These are phyloP conservation scores for Eucalyptus cladocalyx DNA, from an alignment of 345 rosid genomes.

Conservation along the genomic window DNA sequence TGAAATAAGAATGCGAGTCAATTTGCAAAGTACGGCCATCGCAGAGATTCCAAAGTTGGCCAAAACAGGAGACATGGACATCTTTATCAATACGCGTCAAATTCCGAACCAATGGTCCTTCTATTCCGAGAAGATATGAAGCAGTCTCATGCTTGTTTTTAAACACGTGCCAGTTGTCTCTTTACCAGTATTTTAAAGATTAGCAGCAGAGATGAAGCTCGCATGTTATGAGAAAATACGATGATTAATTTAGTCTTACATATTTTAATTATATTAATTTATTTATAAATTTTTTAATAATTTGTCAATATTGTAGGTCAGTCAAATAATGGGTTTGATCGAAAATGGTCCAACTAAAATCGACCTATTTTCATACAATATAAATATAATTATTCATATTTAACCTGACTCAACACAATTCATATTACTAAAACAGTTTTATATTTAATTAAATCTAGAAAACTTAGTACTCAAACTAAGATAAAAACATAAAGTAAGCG, in stretches of 20 bases:
- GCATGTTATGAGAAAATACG: too few relatives aligned
- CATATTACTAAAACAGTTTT: too few relatives aligned
- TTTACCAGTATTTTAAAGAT: neutral
- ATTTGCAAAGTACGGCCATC: neutral
- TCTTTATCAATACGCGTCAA: neutral
- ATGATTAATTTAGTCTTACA: neutral
- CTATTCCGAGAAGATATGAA: neutral
- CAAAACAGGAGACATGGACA: neutral
- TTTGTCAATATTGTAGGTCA: neutral
- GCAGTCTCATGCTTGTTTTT: neutral
- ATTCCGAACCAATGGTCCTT: neutral
- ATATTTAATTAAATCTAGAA: too few relatives aligned
- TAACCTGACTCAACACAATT: accelerated
- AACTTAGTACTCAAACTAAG: neutral
- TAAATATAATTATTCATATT: too few relatives aligned
- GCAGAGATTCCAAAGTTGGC: neutral
- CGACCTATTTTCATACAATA: too few relatives aligned
- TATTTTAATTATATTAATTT: neutral
- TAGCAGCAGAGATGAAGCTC: neutral
- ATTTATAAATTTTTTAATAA: neutral
- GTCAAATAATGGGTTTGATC: neutral
- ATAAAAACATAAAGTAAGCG: too few relatives aligned
- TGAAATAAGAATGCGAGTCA: neutral
- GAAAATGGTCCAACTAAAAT: neutral
- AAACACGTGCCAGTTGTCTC: neutral